Evolutionary conservation across 1,284 basidiomycete species (phyloP), one percentile per base, ranked within the genome.

Genomic region (Papiliotrema terrestris): DNA sequence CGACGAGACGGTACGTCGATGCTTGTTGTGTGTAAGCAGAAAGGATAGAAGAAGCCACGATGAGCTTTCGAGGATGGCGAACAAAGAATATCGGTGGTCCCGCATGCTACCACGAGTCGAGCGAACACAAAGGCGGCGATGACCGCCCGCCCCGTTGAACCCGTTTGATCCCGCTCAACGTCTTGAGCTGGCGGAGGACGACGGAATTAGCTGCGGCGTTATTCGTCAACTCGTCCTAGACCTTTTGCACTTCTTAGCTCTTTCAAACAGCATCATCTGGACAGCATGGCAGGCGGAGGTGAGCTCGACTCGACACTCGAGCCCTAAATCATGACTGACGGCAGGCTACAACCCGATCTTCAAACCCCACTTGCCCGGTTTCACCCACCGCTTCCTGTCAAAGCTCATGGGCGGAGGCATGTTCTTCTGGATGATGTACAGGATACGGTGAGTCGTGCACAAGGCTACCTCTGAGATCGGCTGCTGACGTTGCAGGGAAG

Each of bases 401-500:
- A 93, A 92, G 77, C 83, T 84, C 50, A 80, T 95, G 55, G 92
- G 91, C 55, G 91, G 91, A 38, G 84, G 86, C 42, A 95, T 95
- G 91, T 95, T 91, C 91, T 95, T 95, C 84, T 96, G 93, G 82
- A 89, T 95, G 75, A 94, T 95, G 81, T 95, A 94, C 79, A 85
- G 91, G 58, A 86, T 88, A 61, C 82, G 91, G 91, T 93, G 69
- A 74, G 88, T 45, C 35, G 32, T 14, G 53, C 9, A 23, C 23
- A 11, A 17, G 5, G 23, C 43, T 11, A 11, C 5, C 43, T 3
- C 8, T 17, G 20, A 19, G 20, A 46, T n/a, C 25, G 26, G 2
- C 4, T 8, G 36, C 20, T 37, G 36, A 25, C 48, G 6, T 17
- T 38, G 8, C 54, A 79, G 80, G 59, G 79, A 80, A 74, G 80